Evolutionary conservation across 306 rosid species (phyloP).

Genomic region (Vigna mungo): DNA sequence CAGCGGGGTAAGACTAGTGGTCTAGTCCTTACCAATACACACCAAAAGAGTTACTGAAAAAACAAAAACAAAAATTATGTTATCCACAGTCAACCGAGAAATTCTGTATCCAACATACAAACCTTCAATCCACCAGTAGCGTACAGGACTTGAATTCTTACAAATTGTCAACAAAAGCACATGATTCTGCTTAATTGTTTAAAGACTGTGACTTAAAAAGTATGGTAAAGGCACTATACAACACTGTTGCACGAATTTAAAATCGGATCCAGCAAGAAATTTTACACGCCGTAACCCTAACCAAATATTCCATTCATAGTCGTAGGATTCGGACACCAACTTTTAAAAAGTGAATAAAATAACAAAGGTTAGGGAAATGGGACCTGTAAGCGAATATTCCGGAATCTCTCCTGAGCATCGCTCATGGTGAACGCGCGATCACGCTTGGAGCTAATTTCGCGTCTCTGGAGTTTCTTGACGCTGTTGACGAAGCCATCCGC

Average conservation of each 20-base stretch:
- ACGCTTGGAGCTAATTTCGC: slow-evolving; percentile 69
- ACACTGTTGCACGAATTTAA: background rate
- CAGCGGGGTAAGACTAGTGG: background rate
- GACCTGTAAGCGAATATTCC: slow-evolving; percentile 69
- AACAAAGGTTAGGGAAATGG: background rate
- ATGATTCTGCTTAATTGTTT: background rate
- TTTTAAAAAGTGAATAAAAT: background rate
- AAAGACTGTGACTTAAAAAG: background rate
- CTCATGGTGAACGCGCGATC: slow-evolving; percentile 71
- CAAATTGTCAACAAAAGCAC: background rate
- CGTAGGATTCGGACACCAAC: background rate
- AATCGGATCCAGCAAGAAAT: slow-evolving; percentile 12
- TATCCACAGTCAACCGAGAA: background rate
- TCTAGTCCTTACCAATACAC: slow-evolving; percentile 23
- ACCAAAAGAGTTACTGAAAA: background rate
- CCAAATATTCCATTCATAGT: background rate
- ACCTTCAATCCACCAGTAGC: slow-evolving; percentile 19
- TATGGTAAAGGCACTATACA: background rate
- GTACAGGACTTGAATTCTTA: background rate
- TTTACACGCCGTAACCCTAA: slow-evolving; percentile 1
- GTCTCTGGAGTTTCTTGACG: slow-evolving; percentile 70
- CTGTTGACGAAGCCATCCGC: slow-evolving; percentile 67
- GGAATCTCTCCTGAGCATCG: slow-evolving; percentile 68
- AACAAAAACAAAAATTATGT: background rate
- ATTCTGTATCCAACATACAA: background rate